Evolutionary conservation across 202 grass and related monocot species (phyloP), one percentile per base, ranked within the genome.

Genomic region (Zoysia matrella): DNA sequence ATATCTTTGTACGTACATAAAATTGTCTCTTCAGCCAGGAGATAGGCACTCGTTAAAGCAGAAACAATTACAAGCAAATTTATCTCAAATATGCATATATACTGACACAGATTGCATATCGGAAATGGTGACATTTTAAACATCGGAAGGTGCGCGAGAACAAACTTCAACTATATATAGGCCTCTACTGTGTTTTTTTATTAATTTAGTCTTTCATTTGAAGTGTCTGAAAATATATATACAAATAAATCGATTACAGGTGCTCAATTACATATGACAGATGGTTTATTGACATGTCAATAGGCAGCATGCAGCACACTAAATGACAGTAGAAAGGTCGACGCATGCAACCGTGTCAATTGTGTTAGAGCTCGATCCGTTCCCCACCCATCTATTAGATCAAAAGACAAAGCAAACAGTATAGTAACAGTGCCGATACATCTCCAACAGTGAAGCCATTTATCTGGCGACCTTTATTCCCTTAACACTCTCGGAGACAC

Each of bases 401-500:
- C 61, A 81, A 51, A 50, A 12, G 67, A 89, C 82, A 60, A 51
- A 22, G 14, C 1, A 53, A 48, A 86, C 83, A 78, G 79, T 69
- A 15, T 56, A 82, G 52, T 69, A 86, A 47, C 60, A 75, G 77
- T 69, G 39, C 40, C 46, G 7, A 11, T 60, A 47, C 9, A 79
- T 83, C 52, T 79, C 7, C 2, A 54, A 62, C 67, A 85, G 82
- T 60, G 41, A 65, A 44, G 4, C 69, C 55, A 72, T 75, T 67
- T 77, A 85, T 77, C 50, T 66, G n/a, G 60, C 8, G 44, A 66
- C 22, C 22, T 30, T 30, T 30, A 30, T 30, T 30, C 22, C 36
- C 36, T 49, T 85, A 81, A 81, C 57, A 67, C 57, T 67, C 66
- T 76, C 77, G 72, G 82, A 80, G 55, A 70, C 15, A 74, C 68